Evolutionary conservation across 345 rosid species (phyloP).

Genomic region (Moricandia moricandioides): DNA sequence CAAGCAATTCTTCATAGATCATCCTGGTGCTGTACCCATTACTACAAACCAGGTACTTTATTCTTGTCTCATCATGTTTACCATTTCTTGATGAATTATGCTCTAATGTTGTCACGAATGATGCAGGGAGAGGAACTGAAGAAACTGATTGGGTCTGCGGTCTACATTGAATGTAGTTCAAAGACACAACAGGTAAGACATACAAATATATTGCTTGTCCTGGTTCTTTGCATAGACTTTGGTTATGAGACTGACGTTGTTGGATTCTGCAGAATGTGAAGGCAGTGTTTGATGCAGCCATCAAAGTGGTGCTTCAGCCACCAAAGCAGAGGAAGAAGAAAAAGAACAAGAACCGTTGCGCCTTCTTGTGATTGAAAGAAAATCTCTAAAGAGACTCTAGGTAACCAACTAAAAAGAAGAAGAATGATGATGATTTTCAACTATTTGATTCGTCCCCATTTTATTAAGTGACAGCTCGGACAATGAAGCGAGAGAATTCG

Average conservation of each 20-base stretch:
- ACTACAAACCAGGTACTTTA: constrained; percentile 53
- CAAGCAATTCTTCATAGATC: constrained; percentile 61
- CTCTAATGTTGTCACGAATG: constrained; percentile 1
- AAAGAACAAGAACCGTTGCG: constrained; percentile 63
- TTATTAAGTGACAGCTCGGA: constrained; percentile 23
- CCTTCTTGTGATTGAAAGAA: constrained; percentile 50
- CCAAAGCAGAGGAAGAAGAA: constrained; percentile 87
- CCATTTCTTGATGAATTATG: background rate
- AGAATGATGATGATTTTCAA: constrained; percentile 12
- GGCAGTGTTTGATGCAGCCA: constrained; percentile 82
- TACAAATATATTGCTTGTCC: background rate
- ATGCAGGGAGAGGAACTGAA: constrained; percentile 88
- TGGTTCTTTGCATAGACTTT: constrained; percentile 6
- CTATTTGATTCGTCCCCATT: constrained; percentile 34
- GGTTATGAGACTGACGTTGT: constrained; percentile 1
- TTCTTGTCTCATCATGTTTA: background rate
- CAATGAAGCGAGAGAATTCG: constrained; percentile 19
- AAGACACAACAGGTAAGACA: constrained; percentile 80
- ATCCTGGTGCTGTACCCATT: constrained; percentile 73
- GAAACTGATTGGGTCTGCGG: constrained; percentile 82
- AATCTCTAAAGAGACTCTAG: constrained; percentile 13
- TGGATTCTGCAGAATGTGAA: constrained; percentile 64
- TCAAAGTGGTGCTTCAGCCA: constrained; percentile 88
- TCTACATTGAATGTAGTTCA: constrained; percentile 90
- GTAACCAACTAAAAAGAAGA: constrained; percentile 8